These are phyloP conservation scores for Pestalotiopsis sp. DNA, from an alignment of 2,329 filamentous ascomycete species.

Conservation along the genomic window DNA sequence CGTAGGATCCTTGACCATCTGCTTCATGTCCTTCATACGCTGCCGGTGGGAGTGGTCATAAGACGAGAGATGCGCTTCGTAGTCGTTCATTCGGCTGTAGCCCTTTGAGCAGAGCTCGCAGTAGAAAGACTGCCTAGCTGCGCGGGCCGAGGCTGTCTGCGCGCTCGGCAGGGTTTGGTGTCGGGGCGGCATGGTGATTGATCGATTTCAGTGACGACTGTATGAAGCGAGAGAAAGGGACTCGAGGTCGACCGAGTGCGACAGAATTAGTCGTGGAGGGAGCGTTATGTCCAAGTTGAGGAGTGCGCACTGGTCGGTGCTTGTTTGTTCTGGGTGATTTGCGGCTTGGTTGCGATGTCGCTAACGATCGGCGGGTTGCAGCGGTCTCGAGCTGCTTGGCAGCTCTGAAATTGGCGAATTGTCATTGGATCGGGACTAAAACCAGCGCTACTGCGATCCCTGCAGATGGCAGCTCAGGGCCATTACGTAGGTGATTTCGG, in stretches of 20 bases:
- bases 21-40: slow-evolving; percentile 84
- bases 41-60: slow-evolving; percentile 97
- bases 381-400: background rate
- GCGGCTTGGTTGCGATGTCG: background rate
- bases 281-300: background rate
- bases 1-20: slow-evolving; percentile 72
- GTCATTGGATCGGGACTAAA: background rate
- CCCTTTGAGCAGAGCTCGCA: slow-evolving; percentile 90
- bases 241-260: background rate
- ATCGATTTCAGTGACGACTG: background rate
- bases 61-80: slow-evolving; percentile 88
- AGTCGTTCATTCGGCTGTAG: slow-evolving; percentile 93
- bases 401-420: slow-evolving; percentile 5
- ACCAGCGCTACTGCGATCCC: slow-evolving; percentile 1
- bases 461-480: background rate
- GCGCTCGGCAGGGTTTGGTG: slow-evolving; percentile 59
- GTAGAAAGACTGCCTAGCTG: slow-evolving; percentile 78
- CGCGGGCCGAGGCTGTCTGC: slow-evolving; percentile 65
- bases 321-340: background rate
- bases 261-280: background rate
- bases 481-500: slow-evolving; percentile 5
- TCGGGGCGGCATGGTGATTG: slow-evolving; percentile 31
- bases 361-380: background rate
- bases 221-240: background rate
- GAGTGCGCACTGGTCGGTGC: background rate